Conservation (phyloP, 352 stramenopile genomes). For the Globisporangium sylvaticum region DNA sequence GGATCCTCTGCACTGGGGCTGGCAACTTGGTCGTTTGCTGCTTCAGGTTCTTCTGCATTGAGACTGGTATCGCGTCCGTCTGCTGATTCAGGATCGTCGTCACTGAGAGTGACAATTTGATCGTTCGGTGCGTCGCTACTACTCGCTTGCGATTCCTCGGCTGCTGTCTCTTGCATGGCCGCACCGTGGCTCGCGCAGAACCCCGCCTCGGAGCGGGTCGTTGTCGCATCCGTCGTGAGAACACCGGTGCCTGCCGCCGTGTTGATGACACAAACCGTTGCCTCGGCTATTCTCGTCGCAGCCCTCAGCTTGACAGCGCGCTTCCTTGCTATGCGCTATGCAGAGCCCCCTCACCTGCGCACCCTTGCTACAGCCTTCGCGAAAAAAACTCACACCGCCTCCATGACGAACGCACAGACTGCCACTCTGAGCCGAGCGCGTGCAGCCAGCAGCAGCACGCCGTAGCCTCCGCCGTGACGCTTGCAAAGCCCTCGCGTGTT, state of each 20-base stretch:
- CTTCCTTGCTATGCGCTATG: constrained; percentile 69
- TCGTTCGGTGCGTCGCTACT: not conserved
- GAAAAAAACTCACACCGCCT: not conserved
- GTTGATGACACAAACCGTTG: not conserved
- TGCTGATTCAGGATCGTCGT: too few relatives aligned
- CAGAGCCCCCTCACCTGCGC: too few relatives aligned
- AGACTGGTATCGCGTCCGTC: too few relatives aligned
- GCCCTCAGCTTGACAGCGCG: constrained; percentile 36
- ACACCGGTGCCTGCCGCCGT: not conserved
- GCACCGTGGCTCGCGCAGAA: not conserved
- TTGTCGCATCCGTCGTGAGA: not conserved
- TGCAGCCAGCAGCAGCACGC: not conserved
- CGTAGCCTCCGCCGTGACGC: not conserved
- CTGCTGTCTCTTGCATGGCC: not conserved
- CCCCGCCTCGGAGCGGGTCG: not conserved
- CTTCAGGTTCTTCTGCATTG: not conserved
- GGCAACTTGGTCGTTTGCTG: too few relatives aligned
- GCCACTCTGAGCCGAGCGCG: not conserved
- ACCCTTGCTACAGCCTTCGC: not conserved
- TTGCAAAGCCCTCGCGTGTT: constrained; percentile 1
- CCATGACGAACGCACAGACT: not conserved
- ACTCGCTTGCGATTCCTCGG: not conserved
- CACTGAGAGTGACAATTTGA: not conserved
- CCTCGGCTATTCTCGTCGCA: not conserved
- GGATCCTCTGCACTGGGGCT: too few relatives aligned